Conservation (phyloP, 345 rosid species). For the Anacardium occidentale region DNA sequence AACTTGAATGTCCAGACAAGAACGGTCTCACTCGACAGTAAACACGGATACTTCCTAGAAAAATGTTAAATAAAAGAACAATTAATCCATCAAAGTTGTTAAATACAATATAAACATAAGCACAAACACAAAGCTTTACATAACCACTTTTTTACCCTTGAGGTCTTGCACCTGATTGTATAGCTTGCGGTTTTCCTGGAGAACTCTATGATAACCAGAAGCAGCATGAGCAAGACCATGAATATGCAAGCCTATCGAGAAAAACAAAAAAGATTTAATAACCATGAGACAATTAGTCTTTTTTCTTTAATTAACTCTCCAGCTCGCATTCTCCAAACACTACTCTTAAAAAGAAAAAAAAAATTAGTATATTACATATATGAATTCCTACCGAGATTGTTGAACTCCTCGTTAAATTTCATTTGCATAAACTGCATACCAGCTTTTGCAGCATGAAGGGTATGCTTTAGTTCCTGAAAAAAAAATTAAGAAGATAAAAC, state of each 20-base stretch:
- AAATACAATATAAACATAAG: neutral
- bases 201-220: conserved; percentile 87
- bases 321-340: neutral
- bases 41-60: conserved; percentile 83
- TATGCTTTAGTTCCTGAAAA: conserved; percentile 65
- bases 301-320: neutral
- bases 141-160: conserved; percentile 52
- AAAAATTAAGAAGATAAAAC: neutral
- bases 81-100: conserved; percentile 11
- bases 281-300: conserved; percentile 5
- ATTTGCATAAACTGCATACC: conserved; percentile 90
- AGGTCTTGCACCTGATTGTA: conserved; percentile 98
- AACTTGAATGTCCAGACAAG: conserved; percentile 67
- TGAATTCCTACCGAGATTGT: conserved; percentile 57
- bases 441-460: conserved; percentile 66
- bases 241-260: conserved; percentile 64
- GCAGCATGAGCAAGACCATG: conserved; percentile 94
- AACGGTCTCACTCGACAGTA: conserved; percentile 94
- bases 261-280: conserved; percentile 4
- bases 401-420: conserved; percentile 84
- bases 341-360: conserved; percentile 5
- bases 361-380: neutral
- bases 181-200: conserved; percentile 91
- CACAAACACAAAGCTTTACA: conserved; percentile 11
- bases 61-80: conserved; percentile 15